Base-by-base conservation (phyloP, 2,329 filamentous ascomycete genomes). In the Sphaerulina populicola region DNA sequence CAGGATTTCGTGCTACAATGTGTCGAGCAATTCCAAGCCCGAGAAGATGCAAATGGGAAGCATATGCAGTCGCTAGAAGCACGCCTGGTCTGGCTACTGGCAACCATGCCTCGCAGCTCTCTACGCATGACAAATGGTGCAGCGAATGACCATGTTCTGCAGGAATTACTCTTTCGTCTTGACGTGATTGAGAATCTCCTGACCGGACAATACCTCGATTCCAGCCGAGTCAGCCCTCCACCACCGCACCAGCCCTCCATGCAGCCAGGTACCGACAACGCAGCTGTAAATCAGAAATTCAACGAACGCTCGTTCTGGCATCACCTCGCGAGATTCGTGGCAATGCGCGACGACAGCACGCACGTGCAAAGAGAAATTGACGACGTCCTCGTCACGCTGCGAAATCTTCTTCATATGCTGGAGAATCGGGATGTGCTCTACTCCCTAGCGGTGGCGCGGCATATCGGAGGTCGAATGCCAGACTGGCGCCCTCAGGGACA, bases 371-470 rank as follows among this genome's bases (percentile, higher is more conserved):
- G 76, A 60, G 74, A 77, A 48, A 79, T 88, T 33, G 83, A 89
- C 47, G 77, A 81, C 23, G 78, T 80, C 1, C 72, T 95, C 29
- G 69, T 69, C 4, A 76, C 77, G 46, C 79, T 88, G 67, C 82
- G 88, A 30, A 77, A 77, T 50, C 75, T 91, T 18, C 76, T 95
- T 10, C 85, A 88, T 59, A 85, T 85, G 43, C 79, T 84, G 21
- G 90, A 96, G 70, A 93, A 91, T 62, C 82, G 90, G 47, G 89
- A 96, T 66, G 84, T 95, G 14, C 79, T 96, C 51, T 95, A 95
- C 69, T 93, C 87, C 0, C 84, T 95, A 58, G 87, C 86, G 7
- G 80, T 94, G 49, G 82, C 86, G 12, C 82, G 88, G 23, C 81
- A 90, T 56, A 75, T 89, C 44, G 82, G 85, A 41, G 81, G 82